Evolutionary conservation across 2,329 filamentous ascomycete genomes (phyloP), one percentile per base, ranked within the genome.

Genomic region (Zasmidium cellare): DNA sequence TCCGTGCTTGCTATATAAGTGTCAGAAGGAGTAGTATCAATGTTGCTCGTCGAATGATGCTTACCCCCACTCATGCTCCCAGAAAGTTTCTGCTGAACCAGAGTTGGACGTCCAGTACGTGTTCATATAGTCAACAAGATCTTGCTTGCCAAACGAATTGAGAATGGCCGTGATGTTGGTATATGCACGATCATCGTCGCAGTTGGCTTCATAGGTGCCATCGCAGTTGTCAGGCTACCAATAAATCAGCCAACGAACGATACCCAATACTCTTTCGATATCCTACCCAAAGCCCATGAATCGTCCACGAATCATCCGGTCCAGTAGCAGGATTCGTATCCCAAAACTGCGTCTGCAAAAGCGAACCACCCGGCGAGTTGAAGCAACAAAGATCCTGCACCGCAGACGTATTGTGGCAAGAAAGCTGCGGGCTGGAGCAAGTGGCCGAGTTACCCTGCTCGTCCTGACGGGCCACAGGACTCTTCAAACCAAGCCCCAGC

Each of bases 301-400:
- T 82, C 1, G 87, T 91, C 88, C 88, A 92, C 5, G 84, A 86
- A 69, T 90, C 82, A 51, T 74, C 74, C 1, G 89, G 88, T 0
- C 89, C 88, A 3, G 84, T 82, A 1, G 81, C 76, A 1, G 87
- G 87, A 57, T 82, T 71, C 0, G 84, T 82, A 68, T 92, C 88
- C 89, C 89, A 92, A 75, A 92, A 91, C 67, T 92, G 89, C 1
- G 89, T 91, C 72, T 85, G 84, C 3, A 91, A 79, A 46, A 92
- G 75, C 61, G 89, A 83, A 7, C 89, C 89, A 3, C 87, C 85
- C 0, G 88, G 88, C 20, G 84, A 80, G 68, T 89, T 89, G 77
- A 91, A 89, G 75, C 89, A 92, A 77, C 89, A 92, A 6, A 86
- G 82, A 67, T 91, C 80, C 51, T 79, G 71, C n/a, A 84, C 80